Percentiles rank a stretch among this genome's conserved stretches.
Conservation (phyloP, 495 filamentous ascomycete genomes). For the Hypoxylon cercidicola region DNA sequence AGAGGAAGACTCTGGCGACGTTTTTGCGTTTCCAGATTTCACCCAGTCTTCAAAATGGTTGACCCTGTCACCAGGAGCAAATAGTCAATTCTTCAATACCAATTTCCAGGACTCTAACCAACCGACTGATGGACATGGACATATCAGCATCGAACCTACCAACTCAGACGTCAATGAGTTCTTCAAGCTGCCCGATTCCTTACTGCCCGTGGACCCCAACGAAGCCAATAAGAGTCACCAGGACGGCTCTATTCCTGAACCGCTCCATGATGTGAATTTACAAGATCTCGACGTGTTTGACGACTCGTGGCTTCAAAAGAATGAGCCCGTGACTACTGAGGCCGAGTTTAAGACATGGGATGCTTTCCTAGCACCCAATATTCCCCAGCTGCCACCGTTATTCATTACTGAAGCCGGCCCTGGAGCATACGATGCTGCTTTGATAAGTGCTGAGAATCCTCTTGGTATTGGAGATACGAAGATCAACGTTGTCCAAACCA, state of each 20-base stretch:
- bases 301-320: constrained; percentile 66
- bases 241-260: constrained; percentile 28
- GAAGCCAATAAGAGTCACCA: constrained; percentile 29
- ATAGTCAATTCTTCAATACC: constrained; percentile 38
- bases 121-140: constrained; percentile 10
- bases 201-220: constrained; percentile 48
- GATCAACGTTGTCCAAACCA: constrained; percentile 51
- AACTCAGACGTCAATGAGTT: constrained; percentile 47
- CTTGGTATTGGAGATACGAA: constrained; percentile 44
- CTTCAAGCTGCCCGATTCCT: constrained; percentile 53
- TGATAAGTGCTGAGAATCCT: constrained; percentile 52
- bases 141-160: constrained; percentile 22
- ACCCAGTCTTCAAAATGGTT: constrained; percentile 60
- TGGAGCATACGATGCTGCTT: constrained; percentile 74
- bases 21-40: constrained; percentile 78
- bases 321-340: constrained; percentile 41
- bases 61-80: constrained; percentile 31
- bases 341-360: constrained; percentile 78
- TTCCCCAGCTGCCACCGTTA: constrained; percentile 58
- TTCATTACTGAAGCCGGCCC: constrained; percentile 85
- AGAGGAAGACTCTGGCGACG: constrained; percentile 60
- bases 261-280: constrained; percentile 40
- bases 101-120: constrained; percentile 6
- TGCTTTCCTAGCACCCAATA: constrained; percentile 60
- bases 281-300: constrained; percentile 47